Evolutionary conservation across 768 basidiomycete genomes (phyloP), one percentile per base, ranked within the genome.

Genomic region (Mycena alexandri): DNA sequence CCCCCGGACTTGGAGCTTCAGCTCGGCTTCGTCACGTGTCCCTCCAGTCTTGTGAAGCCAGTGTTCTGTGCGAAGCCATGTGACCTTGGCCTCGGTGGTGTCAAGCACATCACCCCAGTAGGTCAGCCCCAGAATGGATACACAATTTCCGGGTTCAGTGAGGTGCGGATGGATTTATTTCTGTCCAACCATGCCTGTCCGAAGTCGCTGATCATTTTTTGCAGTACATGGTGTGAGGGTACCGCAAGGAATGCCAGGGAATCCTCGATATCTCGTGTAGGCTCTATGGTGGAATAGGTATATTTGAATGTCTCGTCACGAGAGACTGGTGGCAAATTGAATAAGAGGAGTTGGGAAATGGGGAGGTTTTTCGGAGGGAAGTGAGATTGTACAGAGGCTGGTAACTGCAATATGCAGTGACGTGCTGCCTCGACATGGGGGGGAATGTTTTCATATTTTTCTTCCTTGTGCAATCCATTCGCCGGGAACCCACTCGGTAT

Each of bases 111-210:
- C 54, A 21, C 34, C 10, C 44, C 46, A 64, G 22, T 47, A 64
- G 0, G 36, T 25, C 25, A 63, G 9, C 4, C 29, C 43, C 44
- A 63, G 14, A 63, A 55, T 5, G 53, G 62, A 16, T 33, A 63
- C 10, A 33, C 53, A 24, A 62, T 42, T 25, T 44, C 61, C 7
- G 61, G 61, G 33, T 63, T 55, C 2, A 48, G 12, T 1, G 7
- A 44, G 42, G 44, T 63, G 12, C 21, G 53, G 6, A 63, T 5
- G 19, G 62, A 55, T 33, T 63, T 63, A 5, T 48, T 63, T 9
- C 62, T 53, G 12, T 63, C 62, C 16, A 47, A 21, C 41, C 62
- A 63, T 3, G 62, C 62, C 36, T 56, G 62, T 2, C 36, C 53
- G 2, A 63, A 34, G 5, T n/a, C 22, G 12, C 19, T n/a, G 25